Conservation (phyloP, 2,329 filamentous ascomycete genomes). For the Curvularia verruculosa region DNA sequence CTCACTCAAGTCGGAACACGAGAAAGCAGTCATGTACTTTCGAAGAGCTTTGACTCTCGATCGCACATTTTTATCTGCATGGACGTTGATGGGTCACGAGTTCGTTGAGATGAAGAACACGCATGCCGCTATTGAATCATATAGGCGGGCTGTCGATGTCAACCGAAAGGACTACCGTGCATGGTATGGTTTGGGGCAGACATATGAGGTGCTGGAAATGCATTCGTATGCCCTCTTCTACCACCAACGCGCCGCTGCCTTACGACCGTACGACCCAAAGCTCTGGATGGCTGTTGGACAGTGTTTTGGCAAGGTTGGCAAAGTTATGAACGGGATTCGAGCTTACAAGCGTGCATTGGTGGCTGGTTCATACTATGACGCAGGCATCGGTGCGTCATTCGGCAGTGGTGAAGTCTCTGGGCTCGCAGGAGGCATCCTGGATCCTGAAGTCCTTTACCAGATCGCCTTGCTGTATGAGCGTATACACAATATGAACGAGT, state of each 20-base stretch:
- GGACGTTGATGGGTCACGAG: constrained; percentile 99
- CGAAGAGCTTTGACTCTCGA: constrained; percentile 89
- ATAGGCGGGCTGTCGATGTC: constrained; percentile 91
- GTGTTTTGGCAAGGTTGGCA: constrained; percentile 87
- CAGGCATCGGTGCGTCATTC: constrained; percentile 58
- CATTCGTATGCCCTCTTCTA: constrained; percentile 97
- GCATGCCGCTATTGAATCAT: constrained; percentile 95
- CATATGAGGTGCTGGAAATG: constrained; percentile 98
- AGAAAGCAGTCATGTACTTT: constrained; percentile 98
- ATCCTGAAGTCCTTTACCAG: constrained; percentile 87
- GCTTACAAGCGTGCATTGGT: constrained; percentile 90
- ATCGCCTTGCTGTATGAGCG: constrained; percentile 90
- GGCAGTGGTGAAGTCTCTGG: constrained; percentile 54
- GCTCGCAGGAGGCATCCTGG: constrained; percentile 66
- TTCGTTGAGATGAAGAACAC: constrained; percentile 99
- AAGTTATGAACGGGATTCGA: constrained; percentile 89
- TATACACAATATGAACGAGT: constrained; percentile 76
- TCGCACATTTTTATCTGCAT: constrained; percentile 87
- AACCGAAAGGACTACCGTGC: constrained; percentile 96
- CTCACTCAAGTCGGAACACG: constrained; percentile 89
- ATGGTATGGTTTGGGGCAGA: constrained; percentile 96
- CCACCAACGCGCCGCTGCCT: constrained; percentile 90
- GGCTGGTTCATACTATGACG: constrained; percentile 84
- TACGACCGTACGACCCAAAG: constrained; percentile 95
- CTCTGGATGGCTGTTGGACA: constrained; percentile 98